phyloP scores from a whole-genome alignment of 495 filamentous ascomycete species.

The Neurospora sp. region DNA sequence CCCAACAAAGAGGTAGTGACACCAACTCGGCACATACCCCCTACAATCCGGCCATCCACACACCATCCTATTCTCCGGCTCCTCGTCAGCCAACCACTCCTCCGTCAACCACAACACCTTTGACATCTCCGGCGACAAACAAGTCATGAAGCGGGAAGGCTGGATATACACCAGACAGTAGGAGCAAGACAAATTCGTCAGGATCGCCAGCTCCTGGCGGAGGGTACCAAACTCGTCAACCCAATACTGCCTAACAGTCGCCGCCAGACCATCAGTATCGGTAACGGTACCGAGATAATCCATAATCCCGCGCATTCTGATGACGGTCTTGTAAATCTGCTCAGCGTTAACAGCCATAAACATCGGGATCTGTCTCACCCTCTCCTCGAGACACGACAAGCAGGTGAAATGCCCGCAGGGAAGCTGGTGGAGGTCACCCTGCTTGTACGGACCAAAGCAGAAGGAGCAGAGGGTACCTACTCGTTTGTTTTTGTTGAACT shows the following conservation, averaged over 20 bases:
- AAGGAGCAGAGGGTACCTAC: neutral
- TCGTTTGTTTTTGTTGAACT: neutral
- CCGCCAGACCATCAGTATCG: neutral
- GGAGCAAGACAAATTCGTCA: neutral
- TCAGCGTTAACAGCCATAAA: neutral
- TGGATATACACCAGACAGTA: constrained; percentile 4
- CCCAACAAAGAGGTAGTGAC: neutral
- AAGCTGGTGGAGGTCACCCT: constrained; percentile 6
- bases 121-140: neutral
- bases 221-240: neutral
- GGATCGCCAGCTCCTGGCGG: neutral
- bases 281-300: neutral
- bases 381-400: neutral
- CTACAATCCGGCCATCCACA: constrained; percentile 14
- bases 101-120: constrained; percentile 2
- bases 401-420: constrained; percentile 10
- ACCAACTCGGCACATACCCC: constrained; percentile 2
- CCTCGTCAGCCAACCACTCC: neutral
- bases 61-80: neutral
- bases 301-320: neutral
- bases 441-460: neutral
- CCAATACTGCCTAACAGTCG: neutral
- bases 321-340: neutral
- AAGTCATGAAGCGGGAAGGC: constrained; percentile 2
- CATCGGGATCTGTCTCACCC: neutral